Conservation (phyloP, 2,329 filamentous ascomycete genomes). For the Aspergillus luchuensis region DNA sequence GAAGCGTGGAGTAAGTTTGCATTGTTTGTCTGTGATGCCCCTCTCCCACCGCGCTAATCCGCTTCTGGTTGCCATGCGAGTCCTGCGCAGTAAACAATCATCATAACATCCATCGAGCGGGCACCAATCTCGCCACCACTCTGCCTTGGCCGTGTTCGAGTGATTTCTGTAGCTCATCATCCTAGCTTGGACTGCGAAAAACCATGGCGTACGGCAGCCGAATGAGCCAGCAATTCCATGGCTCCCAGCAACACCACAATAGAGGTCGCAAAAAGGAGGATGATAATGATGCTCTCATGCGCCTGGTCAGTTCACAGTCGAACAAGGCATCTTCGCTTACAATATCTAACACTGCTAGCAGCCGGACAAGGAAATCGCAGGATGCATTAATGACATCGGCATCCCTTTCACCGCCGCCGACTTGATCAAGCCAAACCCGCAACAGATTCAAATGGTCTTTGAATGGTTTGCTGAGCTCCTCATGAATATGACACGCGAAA, state of each 20-base stretch:
- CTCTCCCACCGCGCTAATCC: slow-evolving; percentile 35
- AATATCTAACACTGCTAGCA: slow-evolving; percentile 33
- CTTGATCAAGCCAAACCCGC: slow-evolving; percentile 88
- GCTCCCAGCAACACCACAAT: slow-evolving; percentile 49
- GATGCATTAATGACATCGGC: slow-evolving; percentile 95
- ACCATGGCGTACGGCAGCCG: slow-evolving; percentile 54
- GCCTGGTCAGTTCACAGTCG: slow-evolving; percentile 48
- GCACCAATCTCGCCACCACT: slow-evolving; percentile 2
- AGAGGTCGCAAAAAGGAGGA: slow-evolving; percentile 58
- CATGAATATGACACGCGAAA: slow-evolving; percentile 89
- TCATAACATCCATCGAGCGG: slow-evolving; percentile 26
- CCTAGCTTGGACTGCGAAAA: background rate
- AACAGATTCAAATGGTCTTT: slow-evolving; percentile 95
- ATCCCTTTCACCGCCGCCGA: slow-evolving; percentile 85
- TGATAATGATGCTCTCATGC: slow-evolving; percentile 60
- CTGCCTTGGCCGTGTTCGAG: background rate
- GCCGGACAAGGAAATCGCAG: slow-evolving; percentile 80
- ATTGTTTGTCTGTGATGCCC: slow-evolving; percentile 33
- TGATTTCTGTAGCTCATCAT: background rate
- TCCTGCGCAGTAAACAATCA: slow-evolving; percentile 40
- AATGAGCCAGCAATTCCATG: slow-evolving; percentile 56
- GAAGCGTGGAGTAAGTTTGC: slow-evolving; percentile 34
- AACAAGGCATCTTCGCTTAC: background rate
- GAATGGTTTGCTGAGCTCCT: slow-evolving; percentile 96
- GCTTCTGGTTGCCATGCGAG: slow-evolving; percentile 29